Base-by-base conservation (phyloP, 1,284 basidiomycete species). In the Naganishia albida region DNA sequence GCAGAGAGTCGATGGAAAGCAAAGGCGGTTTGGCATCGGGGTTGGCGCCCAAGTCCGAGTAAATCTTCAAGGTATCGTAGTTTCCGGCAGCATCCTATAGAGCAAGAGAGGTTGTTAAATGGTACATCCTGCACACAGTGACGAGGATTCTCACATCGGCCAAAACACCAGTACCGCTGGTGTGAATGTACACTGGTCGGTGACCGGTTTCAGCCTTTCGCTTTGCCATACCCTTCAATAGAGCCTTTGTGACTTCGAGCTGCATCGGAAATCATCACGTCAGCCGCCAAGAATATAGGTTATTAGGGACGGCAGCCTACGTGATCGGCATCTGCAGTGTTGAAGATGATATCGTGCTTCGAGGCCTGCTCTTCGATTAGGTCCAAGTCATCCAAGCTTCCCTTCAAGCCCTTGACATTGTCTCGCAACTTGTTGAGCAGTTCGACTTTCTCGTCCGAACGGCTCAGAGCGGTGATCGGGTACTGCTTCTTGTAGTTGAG, bases 91-190 rank as follows among this genome's bases (percentile, higher is more conserved):
- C 71, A 44, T 74, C 59, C 64, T 65, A 69, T 68, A 53, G 68
- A 65, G 48, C 68, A 46, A 10, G 34, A 34, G 34, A 34, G 6
- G n/a, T 48, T 60, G 66, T 62, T 68, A 63, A 46, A 55, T 48
- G 10, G 25, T 34, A 49, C 68, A 15, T 30, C 52, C n/a, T n/a
- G 66, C 62, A 28, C 56, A 62, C 16, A 70, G 66, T 20, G 55
- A 65, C 18, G 55, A 57, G 30, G 56, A 3, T 1, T 65, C 67
- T 55, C 48, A 67, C 72, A 65, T 78, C 75, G 12, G 72, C 68
- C 25, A 80, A 64, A 18, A 75, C 71, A 52, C 77, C 78, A 8
- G 78, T 79, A 13, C 79, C 79, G 59, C 73, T 75, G 13, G 79
- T 80, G 63, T 80, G 78, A 38, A 80, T 77, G 49, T 78, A 72